phyloP scores from a whole-genome alignment of 192 early-diverging fungal genomes.

The Rhizophagus sp. region DNA sequence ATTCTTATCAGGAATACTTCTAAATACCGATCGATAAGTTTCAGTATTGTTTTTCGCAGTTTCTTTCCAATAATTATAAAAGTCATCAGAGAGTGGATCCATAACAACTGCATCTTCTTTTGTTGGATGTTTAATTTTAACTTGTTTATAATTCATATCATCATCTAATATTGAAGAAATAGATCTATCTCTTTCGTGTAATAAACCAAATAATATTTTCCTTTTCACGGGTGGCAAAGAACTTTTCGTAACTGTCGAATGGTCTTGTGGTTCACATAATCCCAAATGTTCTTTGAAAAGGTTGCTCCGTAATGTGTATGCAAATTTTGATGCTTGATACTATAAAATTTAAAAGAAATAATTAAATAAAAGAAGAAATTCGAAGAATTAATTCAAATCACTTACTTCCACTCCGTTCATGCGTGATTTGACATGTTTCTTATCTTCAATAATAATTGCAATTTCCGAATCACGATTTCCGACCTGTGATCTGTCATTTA shows the following conservation, averaged over 20 bases:
- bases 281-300: slow-evolving; percentile 88
- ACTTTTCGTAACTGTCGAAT: slow-evolving; percentile 40
- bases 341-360: slow-evolving; percentile 24
- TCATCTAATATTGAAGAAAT: neutral
- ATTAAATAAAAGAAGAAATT: neutral
- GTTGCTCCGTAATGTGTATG: slow-evolving; percentile 66
- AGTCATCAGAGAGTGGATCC: slow-evolving; percentile 74
- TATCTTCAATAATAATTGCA: slow-evolving; percentile 80
- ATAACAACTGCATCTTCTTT: slow-evolving; percentile 45
- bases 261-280: slow-evolving; percentile 50
- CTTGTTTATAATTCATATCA: neutral
- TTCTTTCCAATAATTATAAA: slow-evolving; percentile 61
- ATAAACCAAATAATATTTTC: neutral
- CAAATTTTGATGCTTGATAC: slow-evolving; percentile 73
- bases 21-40: slow-evolving; percentile 76
- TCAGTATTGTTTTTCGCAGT: slow-evolving; percentile 67
- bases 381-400: neutral
- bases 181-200: neutral
- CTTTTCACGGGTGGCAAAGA: slow-evolving; percentile 36
- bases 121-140: slow-evolving; percentile 25
- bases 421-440: slow-evolving; percentile 59
- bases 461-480: slow-evolving; percentile 89
- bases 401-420: slow-evolving; percentile 71
- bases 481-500: slow-evolving; percentile 90
- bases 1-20: slow-evolving; percentile 84